Evolutionary conservation across 495 filamentous ascomycete species (phyloP), one percentile per base, ranked within the genome.

Genomic region (Annulohypoxylon maeteangense): DNA sequence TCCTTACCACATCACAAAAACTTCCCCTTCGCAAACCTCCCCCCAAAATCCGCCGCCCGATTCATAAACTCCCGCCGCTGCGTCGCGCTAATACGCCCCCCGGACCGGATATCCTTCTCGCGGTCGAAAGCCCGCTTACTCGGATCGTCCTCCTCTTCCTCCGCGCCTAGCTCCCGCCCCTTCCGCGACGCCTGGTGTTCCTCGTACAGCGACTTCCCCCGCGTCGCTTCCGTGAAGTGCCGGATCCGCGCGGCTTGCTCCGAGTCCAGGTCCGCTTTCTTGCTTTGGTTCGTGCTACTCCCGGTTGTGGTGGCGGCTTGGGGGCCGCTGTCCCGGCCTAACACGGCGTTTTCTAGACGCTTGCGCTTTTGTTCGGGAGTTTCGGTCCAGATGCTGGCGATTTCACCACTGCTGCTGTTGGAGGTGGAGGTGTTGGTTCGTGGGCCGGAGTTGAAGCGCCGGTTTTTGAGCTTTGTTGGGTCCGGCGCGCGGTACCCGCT

Each of bases 51-150:
- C 36, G 90, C 87, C 8, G 95, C 93, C 72, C 89, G 89, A 48
- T 89, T 90, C 50, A 98, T 68, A 86, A 99, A 81, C 75, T 98
- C 91, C 65, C 85, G 89, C 68, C 90, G 89, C 84, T 97, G 88
- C 18, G 87, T 80, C 72, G 89, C 80, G n/a, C 89, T 90, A 42
- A 98, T 87, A 76, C 87, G 89, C 2, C 89, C 87, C 10, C 90
- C 90, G 8, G 90, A 82, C 50, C 87, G 90, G 85, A 99, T 95
- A 79, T 99, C 95, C 84, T 98, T 99, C 81, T 99, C 94, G 48
- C 87, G 84, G 81, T 98, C 93, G 83, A 98, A 99, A 7, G 89
- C 90, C 66, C 95, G 84, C 78, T 88, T 88, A 75, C 92, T 96
- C 22, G 95, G 95, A 78, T 99, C 94, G 82, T 99, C 95, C 29